Evolutionary conservation across 208 protist genomes (phyloP).

Genomic region (Leishmania amazonensis): DNA sequence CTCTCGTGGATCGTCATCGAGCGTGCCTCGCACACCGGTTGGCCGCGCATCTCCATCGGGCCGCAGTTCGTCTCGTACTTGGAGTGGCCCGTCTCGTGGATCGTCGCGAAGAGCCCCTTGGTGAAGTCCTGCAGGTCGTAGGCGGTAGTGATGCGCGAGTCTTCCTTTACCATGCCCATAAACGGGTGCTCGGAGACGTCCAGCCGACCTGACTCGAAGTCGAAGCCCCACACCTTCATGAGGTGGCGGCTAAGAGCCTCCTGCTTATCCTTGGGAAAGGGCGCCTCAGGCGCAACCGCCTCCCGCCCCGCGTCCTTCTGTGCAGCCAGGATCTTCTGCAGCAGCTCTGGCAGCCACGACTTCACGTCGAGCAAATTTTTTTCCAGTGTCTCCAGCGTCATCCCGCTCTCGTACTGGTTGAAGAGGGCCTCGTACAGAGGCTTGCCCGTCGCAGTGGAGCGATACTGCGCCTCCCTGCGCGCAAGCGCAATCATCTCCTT

Average conservation of each 20-base stretch:
- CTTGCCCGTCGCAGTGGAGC: conserved; percentile 37
- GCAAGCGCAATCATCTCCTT: conserved; percentile 72
- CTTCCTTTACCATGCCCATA: conserved; percentile 71
- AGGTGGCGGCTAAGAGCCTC: conserved; percentile 50
- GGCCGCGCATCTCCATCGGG: conserved; percentile 50
- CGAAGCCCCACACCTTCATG: conserved; percentile 74
- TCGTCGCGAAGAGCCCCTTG: conserved; percentile 58
- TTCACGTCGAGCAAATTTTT: conserved; percentile 71
- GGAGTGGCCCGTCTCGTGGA: conserved; percentile 91
- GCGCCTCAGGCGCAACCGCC: conserved; percentile 31
- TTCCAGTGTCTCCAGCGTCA: conserved; percentile 58
- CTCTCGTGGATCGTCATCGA: conserved; percentile 84
- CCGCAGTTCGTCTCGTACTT: conserved; percentile 88
- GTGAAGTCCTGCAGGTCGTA: conserved; percentile 62
- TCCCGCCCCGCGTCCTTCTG: conserved; percentile 33
- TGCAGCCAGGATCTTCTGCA: conserved; percentile 58
- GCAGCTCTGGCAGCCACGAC: conserved; percentile 74
- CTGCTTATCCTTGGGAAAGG: conserved; percentile 62
- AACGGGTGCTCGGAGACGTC: conserved; percentile 91
- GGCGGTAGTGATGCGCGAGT: conserved; percentile 86
- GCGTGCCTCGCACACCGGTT: conserved; percentile 65
- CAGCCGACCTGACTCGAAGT: conserved; percentile 82
- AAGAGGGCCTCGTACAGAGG: conserved; percentile 78
- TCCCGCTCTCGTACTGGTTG: conserved; percentile 79
- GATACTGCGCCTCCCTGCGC: conserved; percentile 64